phyloP scores from a whole-genome alignment of 495 filamentous ascomycete species.

The Penicillium cataractarum region DNA sequence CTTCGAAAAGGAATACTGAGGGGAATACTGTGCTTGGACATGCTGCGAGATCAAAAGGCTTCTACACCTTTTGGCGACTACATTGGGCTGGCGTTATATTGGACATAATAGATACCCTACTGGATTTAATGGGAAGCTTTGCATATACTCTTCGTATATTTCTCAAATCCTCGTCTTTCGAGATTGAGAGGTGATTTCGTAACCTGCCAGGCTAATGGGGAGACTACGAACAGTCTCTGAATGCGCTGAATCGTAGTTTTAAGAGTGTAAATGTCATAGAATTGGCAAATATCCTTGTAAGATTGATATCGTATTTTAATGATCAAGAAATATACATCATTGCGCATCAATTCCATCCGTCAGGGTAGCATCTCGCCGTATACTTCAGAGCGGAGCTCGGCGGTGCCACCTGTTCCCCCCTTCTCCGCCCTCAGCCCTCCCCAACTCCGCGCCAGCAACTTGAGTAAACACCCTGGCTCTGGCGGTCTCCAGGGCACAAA shows the following conservation, averaged over 20 bases:
- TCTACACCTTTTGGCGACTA: constrained; percentile 19
- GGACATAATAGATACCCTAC: constrained; percentile 46
- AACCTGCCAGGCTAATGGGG: not conserved
- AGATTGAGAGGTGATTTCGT: not conserved
- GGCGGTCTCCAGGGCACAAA: constrained; percentile 27
- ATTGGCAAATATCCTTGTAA: not conserved
- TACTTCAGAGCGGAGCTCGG: too few species aligned
- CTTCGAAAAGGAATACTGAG: constrained; percentile 72
- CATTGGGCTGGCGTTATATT: constrained; percentile 36
- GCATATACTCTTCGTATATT: not conserved
- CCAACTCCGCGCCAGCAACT: not conserved
- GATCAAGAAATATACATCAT: not conserved
- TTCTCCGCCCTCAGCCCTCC: constrained; percentile 31
- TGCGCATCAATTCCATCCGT: not conserved
- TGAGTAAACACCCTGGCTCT: constrained; percentile 15
- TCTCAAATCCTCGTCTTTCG: not conserved
- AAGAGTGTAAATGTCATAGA: not conserved
- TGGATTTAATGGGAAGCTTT: constrained; percentile 15
- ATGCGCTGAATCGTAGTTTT: not conserved
- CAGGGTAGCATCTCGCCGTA: not conserved
- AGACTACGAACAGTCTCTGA: not conserved
- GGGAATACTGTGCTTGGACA: not conserved
- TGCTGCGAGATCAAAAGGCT: constrained; percentile 11
- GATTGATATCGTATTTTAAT: not conserved
- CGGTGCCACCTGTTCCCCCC: constrained; percentile 14